Percentiles rank a stretch among this genome's conserved stretches.
Conservation (phyloP, 352 stramenopile species). For the Lagenidium giganteum region DNA sequence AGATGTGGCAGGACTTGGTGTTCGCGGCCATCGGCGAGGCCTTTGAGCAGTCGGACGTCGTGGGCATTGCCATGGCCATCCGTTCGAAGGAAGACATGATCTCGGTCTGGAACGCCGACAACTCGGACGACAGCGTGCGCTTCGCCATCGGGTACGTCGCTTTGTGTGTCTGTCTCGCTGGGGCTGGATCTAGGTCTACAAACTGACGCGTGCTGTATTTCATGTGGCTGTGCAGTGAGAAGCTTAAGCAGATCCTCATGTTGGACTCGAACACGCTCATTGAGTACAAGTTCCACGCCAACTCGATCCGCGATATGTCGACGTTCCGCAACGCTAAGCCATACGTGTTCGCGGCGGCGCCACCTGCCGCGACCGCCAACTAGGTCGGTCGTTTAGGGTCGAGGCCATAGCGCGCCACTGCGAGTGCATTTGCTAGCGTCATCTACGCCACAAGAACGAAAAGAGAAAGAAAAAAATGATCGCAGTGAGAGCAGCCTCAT, state of each 20-base stretch:
- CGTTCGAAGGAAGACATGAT: conserved; percentile 93
- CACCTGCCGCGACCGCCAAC: conserved; percentile 35
- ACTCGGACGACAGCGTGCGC: conserved; percentile 81
- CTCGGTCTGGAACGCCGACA: conserved; percentile 93
- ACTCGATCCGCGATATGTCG: conserved; percentile 91
- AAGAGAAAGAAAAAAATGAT: background rate
- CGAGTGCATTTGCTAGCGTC: background rate
- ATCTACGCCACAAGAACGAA: background rate
- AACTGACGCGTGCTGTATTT: conserved; percentile 4
- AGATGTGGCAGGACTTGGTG: conserved; percentile 94
- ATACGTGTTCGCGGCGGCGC: conserved; percentile 83
- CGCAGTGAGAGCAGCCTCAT: background rate
- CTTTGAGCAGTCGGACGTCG: conserved; percentile 89
- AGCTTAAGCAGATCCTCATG: conserved; percentile 93
- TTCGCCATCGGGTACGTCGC: conserved; percentile 73
- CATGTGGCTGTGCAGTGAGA: conserved; percentile 52
- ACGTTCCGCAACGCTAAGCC: conserved; percentile 92
- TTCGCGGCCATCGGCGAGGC: conserved; percentile 90
- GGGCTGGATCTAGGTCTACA: no score
- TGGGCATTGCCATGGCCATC: conserved; percentile 91
- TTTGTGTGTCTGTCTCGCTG: background rate
- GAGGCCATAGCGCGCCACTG: background rate
- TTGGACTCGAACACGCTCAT: conserved; percentile 92
- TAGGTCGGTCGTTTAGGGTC: no score
- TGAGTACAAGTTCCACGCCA: conserved; percentile 93